A percentile compares a stretch with the other conserved stretches of the same genome.
phyloP scores from a whole-genome alignment of 2,329 filamentous ascomycete species.

The Sporothrix curviconia region DNA sequence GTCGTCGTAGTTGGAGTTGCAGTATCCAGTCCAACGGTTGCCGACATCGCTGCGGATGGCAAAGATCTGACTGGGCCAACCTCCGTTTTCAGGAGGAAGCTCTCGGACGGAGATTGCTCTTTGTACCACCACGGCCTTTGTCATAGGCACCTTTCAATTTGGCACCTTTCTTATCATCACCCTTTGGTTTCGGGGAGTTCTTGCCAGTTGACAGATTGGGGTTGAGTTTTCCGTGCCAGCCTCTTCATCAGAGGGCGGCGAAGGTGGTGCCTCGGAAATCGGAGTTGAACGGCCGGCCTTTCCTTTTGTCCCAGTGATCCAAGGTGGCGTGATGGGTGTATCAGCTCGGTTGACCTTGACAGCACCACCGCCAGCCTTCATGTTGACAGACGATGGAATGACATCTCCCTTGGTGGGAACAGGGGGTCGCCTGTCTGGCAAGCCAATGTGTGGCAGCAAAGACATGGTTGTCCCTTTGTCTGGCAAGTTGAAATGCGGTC shows the following conservation, averaged over 20 bases:
- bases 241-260: not conserved
- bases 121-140: too few relatives aligned
- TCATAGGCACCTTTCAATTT: not conserved
- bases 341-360: not conserved
- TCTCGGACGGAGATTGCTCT: too few relatives aligned
- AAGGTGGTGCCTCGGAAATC: slow-evolving; percentile 1
- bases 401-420: not conserved
- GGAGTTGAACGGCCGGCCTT: not conserved
- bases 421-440: slow-evolving; percentile 21
- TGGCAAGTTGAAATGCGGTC: slow-evolving; percentile 23
- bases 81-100: too few relatives aligned
- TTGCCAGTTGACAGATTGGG: not conserved
- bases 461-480: slow-evolving; percentile 22
- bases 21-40: too few relatives aligned
- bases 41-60: too few relatives aligned
- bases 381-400: slow-evolving; percentile 4
- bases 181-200: not conserved
- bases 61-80: too few relatives aligned
- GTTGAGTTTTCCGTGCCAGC: not conserved
- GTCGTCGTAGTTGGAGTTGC: too few relatives aligned
- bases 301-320: not conserved
- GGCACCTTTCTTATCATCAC: not conserved
- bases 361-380: not conserved
- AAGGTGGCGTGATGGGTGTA: not conserved
- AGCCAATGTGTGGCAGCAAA: slow-evolving; percentile 24